phyloP scores from a whole-genome alignment of 345 rosid genomes.

The Anacardium occidentale region DNA sequence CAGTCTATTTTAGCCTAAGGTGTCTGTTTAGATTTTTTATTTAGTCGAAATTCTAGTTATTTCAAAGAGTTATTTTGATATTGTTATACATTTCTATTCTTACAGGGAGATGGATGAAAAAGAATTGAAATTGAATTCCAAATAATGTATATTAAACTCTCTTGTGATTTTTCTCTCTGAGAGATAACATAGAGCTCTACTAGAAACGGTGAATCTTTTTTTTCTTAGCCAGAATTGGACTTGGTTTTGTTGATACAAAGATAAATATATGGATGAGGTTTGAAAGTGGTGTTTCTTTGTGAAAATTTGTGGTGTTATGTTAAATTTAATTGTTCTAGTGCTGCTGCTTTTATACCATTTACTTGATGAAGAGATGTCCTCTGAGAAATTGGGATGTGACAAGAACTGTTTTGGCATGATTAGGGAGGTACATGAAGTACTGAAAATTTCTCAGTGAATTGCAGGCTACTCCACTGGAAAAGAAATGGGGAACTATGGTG shows the following conservation, averaged over 20 bases:
- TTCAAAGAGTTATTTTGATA: too few relatives aligned
- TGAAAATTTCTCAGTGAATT: conserved; percentile 30
- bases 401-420: not conserved
- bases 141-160: not conserved
- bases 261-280: not conserved
- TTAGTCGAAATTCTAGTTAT: too few relatives aligned
- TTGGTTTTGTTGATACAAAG: not conserved
- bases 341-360: not conserved
- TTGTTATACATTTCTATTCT: too few relatives aligned
- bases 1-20: too few relatives aligned
- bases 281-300: not conserved
- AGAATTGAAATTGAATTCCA: not conserved
- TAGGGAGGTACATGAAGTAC: conserved; percentile 17
- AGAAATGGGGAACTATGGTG: conserved; percentile 47
- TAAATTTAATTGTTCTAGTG: not conserved
- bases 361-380: not conserved
- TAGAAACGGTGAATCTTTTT: not conserved
- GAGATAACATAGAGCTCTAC: not conserved
- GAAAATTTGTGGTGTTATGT: not conserved
- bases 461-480: conserved; percentile 58
- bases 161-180: not conserved
- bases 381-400: not conserved
- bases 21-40: too few relatives aligned
- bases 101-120: not conserved
- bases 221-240: not conserved